These are phyloP conservation scores for Austroboletus festivus DNA, from an alignment of 768 basidiomycete species.

Conservation along the genomic window DNA sequence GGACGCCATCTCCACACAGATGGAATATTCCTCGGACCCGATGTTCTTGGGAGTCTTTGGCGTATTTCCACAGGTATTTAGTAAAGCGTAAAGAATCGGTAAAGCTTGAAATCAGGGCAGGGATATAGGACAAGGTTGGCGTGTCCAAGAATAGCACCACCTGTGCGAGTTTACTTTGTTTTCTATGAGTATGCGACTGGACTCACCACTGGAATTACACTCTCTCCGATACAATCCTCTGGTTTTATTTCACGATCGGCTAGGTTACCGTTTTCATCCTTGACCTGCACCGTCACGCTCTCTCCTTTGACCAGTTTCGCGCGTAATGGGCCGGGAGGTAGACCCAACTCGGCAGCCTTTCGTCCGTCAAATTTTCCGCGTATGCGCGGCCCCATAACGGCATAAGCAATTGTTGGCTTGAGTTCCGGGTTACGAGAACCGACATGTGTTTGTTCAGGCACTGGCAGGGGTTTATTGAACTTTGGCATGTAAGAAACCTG, in stretches of 20 bases:
- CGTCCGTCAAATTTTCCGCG: slow-evolving; percentile 71
- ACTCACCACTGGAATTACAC: slow-evolving; percentile 48
- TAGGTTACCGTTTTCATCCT: slow-evolving; percentile 41
- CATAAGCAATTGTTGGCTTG: slow-evolving; percentile 46
- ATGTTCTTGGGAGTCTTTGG: slow-evolving; percentile 40
- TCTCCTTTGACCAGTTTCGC: slow-evolving; percentile 62
- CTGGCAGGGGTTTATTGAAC: slow-evolving; percentile 18
- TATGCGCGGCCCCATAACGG: slow-evolving; percentile 49
- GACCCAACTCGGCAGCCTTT: slow-evolving; percentile 60
- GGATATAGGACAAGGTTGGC: slow-evolving; percentile 57
- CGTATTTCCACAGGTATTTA: slow-evolving; percentile 43
- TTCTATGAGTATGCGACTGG: neutral
- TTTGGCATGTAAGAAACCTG: slow-evolving; percentile 17
- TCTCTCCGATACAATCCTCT: slow-evolving; percentile 58
- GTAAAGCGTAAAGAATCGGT: slow-evolving; percentile 45
- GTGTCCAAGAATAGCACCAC: slow-evolving; percentile 70
- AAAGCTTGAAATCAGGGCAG: slow-evolving; percentile 48
- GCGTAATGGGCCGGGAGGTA: slow-evolving; percentile 59
- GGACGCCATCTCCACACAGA: slow-evolving; percentile 64
- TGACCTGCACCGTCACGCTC: slow-evolving; percentile 52
- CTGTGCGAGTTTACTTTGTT: slow-evolving; percentile 29
- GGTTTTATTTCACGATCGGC: slow-evolving; percentile 51
- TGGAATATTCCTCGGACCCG: slow-evolving; percentile 59
- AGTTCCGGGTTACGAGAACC: slow-evolving; percentile 14
- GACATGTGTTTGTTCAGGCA: slow-evolving; percentile 18